These are phyloP conservation scores for Pelargonium myrrhifolium DNA, from an alignment of 441 rosid species.

Conservation along the genomic window DNA sequence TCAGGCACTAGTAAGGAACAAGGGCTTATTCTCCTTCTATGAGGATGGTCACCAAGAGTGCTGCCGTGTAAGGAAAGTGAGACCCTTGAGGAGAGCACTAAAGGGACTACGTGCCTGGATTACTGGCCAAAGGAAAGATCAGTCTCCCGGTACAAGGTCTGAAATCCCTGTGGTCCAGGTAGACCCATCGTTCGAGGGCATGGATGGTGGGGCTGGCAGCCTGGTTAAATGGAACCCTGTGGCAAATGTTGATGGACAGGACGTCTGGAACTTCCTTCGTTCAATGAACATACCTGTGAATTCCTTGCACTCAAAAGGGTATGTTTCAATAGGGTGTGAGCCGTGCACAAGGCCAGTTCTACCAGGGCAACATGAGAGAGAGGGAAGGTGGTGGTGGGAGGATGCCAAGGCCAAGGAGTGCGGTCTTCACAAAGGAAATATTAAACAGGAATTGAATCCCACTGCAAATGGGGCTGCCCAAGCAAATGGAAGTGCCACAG, in stretches of 20 bases:
- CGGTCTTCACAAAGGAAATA: conserved; percentile 88
- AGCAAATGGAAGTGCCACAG: conserved; percentile 24
- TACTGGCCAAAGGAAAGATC: conserved; percentile 95
- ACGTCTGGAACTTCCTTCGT: conserved; percentile 75
- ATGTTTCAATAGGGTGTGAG: conserved; percentile 87
- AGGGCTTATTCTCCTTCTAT: conserved; percentile 88
- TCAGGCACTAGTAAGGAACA: conserved; percentile 78
- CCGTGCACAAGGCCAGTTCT: conserved; percentile 87
- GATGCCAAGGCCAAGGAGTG: conserved; percentile 94
- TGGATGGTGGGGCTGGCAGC: conserved; percentile 76
- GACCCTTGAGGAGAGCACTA: conserved; percentile 82
- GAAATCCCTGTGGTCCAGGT: conserved; percentile 81
- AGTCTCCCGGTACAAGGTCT: conserved; percentile 79
- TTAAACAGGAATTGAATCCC: conserved; percentile 35
- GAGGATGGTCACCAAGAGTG: conserved; percentile 97
- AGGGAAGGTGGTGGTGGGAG: conserved; percentile 99
- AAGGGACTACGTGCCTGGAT: conserved; percentile 93
- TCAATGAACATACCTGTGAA: conserved; percentile 85
- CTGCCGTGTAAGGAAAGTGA: conserved; percentile 91
- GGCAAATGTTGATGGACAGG: conserved; percentile 59
- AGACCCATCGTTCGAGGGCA: conserved; percentile 84
- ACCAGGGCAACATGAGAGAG: conserved; percentile 95
- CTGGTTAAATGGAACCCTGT: conserved; percentile 93
- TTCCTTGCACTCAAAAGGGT: conserved; percentile 62
- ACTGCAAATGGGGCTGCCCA: neutral